phyloP scores from a whole-genome alignment of 768 basidiomycete species.

The Coprinopsis marcescibilis region DNA sequence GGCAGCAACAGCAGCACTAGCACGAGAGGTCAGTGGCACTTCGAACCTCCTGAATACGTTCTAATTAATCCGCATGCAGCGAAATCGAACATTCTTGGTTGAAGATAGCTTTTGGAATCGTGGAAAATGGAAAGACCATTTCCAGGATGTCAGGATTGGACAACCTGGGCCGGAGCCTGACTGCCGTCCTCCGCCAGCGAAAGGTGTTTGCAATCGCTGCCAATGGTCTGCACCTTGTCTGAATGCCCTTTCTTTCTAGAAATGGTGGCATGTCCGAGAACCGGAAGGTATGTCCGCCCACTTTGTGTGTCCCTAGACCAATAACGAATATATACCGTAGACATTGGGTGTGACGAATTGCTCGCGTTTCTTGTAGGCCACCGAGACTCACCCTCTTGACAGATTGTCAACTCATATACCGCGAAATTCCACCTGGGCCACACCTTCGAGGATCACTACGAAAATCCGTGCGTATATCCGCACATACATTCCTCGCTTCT shows the following conservation, averaged over 20 bases:
- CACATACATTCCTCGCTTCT: not conserved
- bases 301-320: not conserved
- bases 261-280: conserved; percentile 66
- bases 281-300: conserved; percentile 44
- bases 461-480: conserved; percentile 48
- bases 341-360: conserved; percentile 52
- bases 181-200: conserved; percentile 55
- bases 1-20: conserved; percentile 61
- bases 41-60: conserved; percentile 3
- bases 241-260: conserved; percentile 33
- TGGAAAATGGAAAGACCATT: conserved; percentile 71
- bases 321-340: conserved; percentile 25
- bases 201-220: conserved; percentile 38
- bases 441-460: conserved; percentile 49
- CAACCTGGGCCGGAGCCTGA: conserved; percentile 63
- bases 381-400: not conserved
- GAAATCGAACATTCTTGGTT: conserved; percentile 60
- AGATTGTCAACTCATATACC: conserved; percentile 62
- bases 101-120: conserved; percentile 72
- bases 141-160: conserved; percentile 42
- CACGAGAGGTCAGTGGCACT: conserved; percentile 46
- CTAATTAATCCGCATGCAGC: conserved; percentile 26
- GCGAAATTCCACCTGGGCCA: conserved; percentile 61
- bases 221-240: not conserved
- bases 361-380: not conserved